Base-by-base conservation (phyloP, 2,329 filamentous ascomycete genomes). In the Cercospora beticola region DNA sequence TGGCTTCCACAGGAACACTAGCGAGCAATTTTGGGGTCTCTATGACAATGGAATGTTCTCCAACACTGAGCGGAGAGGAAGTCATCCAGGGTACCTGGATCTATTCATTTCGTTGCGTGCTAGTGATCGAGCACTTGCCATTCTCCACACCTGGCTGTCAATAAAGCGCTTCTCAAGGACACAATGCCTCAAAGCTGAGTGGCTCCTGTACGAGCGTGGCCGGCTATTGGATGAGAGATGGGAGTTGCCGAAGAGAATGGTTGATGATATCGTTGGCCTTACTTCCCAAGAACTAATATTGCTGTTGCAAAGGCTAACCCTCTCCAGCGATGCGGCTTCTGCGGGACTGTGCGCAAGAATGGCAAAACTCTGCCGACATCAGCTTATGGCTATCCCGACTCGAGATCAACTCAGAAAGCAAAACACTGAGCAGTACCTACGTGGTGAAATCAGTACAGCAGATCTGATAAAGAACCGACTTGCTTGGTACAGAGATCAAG, bases 91-190 rank as follows among this genome's bases (percentile, higher is more conserved):
- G 14, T 76, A 75, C 4, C 70, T 79, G 5, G 78, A 81, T 49
- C 78, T 82, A 16, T 84, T 79, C 59, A 75, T 82, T 14, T 84
- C 83, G 4, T 80, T 81, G 59, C 82, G 82, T 46, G 79, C 79
- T 2, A 77, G 78, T n/a, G 82, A 82, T 59, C 69, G 83, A 7
- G 74, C 77, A 21, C 79, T 81, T 16, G 82, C 81, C 6, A 73
- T 84, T 4, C 68, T 84, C 9, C 83, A 85, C 67, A 83, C 82
- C 1, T 84, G 65, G 65, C 59, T 67, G 14, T 67, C 65, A 16
- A 58, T 61, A 46, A 61, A 62, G 81, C 68, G 73, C 83, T 4
- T 83, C 82, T 54, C 65, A n/a, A 23, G 65, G 56, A 63, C 59
- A 16, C 65, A 67, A n/a, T 67, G 65, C 18, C 49, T 67, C 5